These are phyloP conservation scores for Torulaspora pretoriensis DNA, from an alignment of 1,139 yeast species.

Conservation along the genomic window DNA sequence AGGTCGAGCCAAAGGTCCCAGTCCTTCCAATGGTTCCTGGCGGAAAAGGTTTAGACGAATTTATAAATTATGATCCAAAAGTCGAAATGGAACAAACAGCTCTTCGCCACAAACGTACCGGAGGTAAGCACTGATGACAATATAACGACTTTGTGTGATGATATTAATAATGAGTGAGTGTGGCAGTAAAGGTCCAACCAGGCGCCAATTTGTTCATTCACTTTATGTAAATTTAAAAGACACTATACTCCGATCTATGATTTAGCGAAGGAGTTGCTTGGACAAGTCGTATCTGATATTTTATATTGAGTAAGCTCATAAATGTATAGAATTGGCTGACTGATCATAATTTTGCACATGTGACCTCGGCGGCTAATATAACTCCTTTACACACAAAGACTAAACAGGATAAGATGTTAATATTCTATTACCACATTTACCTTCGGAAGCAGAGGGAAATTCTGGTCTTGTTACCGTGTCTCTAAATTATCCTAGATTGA, in stretches of 20 bases:
- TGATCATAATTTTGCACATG: not conserved
- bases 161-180: constrained; percentile 1
- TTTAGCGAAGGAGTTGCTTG: no score
- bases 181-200: not conserved
- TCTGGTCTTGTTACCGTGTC: not conserved
- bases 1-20: constrained; percentile 93
- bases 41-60: constrained; percentile 91
- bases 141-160: not conserved
- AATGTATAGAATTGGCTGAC: no score
- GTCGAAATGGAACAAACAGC: constrained; percentile 70
- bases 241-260: not conserved
- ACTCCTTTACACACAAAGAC: not conserved
- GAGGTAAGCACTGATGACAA: constrained; percentile 36
- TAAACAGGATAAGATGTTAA: no score
- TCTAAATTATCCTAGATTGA: no score
- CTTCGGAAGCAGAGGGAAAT: not conserved
- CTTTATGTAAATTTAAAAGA: constrained; percentile 1
- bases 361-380: constrained; percentile 6
- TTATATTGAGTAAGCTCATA: no score
- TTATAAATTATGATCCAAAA: constrained; percentile 77
- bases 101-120: constrained; percentile 40
- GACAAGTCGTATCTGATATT: not conserved
- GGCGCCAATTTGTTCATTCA: not conserved
- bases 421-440: no score
- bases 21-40: constrained; percentile 98